These are phyloP conservation scores for Coelastrella sp. DNA, from an alignment of 139 green algal species.

Conservation along the genomic window DNA sequence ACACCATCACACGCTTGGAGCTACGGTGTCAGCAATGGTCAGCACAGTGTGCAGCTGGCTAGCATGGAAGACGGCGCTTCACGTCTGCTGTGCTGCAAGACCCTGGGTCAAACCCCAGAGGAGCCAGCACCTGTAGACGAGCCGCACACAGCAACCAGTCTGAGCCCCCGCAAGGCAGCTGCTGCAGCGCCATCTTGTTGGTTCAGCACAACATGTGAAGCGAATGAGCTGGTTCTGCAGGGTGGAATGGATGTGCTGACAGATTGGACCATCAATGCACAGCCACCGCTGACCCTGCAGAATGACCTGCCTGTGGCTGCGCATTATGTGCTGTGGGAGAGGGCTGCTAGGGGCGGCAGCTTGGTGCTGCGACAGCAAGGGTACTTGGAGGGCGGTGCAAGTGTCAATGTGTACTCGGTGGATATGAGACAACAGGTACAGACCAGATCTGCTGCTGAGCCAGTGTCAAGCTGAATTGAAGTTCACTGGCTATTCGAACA, in stretches of 20 bases:
- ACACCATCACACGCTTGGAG: slow-evolving; percentile 71
- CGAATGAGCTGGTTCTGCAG: slow-evolving; percentile 58
- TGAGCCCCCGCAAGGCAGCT: slow-evolving; percentile 46
- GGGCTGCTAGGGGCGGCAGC: background rate
- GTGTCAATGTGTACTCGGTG: slow-evolving; percentile 62
- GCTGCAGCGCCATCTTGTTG: slow-evolving; percentile 55
- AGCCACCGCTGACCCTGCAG: slow-evolving; percentile 78
- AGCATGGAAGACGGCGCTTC: slow-evolving; percentile 75
- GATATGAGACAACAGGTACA: slow-evolving; percentile 76
- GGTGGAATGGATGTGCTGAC: slow-evolving; percentile 41
- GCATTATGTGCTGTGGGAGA: slow-evolving; percentile 77
- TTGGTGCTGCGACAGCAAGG: slow-evolving; percentile 66
- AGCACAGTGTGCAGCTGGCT: slow-evolving; percentile 65
- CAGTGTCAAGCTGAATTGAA: too few relatives aligned
- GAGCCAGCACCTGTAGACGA: background rate
- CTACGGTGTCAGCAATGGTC: slow-evolving; percentile 49
- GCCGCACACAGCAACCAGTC: background rate
- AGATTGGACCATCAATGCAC: slow-evolving; percentile 83
- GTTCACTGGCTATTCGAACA: too few relatives aligned
- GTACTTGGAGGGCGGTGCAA: slow-evolving; percentile 56
- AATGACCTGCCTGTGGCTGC: slow-evolving; percentile 84
- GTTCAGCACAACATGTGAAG: slow-evolving; percentile 79
- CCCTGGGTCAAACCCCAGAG: background rate
- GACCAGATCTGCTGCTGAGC: too few relatives aligned
- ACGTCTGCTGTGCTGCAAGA: slow-evolving; percentile 67